Evolutionary conservation across 495 filamentous ascomycete genomes (phyloP), one percentile per base, ranked within the genome.

Genomic region (Neurospora sp.): DNA sequence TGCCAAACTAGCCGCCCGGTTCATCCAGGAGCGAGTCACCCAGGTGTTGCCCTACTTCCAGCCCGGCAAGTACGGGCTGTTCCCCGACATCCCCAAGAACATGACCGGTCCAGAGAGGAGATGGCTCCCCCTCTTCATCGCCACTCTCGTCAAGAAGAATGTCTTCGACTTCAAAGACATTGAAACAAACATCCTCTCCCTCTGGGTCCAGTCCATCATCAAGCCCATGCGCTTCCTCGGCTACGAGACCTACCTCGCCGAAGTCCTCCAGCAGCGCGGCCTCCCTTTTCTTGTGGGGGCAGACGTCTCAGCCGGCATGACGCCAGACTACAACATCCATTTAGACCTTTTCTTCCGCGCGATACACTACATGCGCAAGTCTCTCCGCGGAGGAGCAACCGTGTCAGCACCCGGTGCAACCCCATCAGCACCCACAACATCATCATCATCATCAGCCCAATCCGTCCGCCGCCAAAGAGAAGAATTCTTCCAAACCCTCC

Each of bases 201-300:
- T 86, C 8, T 84, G 84, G 77, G 69, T 85, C 35, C 72, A 80
- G 9, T 80, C 81, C 38, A 78, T 87, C 14, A 75, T 79, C 38
- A 85, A 83, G 76, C 85, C 85, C 8, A 69, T 27, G 23, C 72
- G 75, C 42, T 78, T 78, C 39, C 69, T 85, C 11, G 76, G 76
- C 12, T 85, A 81, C 69, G 85, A 87, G 73, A 85, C 83, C 70
- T 80, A 79, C 38, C 78, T 87, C 2, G 84, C 80, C 39, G 76
- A 80, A n/a, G 75, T 78, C 3, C 76, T 86, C 35, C 79, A 83
- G 69, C 75, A 73, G 6, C 79, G 76, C 37, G 74, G 77, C 12
- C 77, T 83, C 3, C 77, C 78, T 1, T 84, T 83, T 74, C 35
- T 86, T 14, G 72, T 78, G 18, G 69, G 77, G 12, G 79, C 76